Conservation (phyloP, 2,329 filamentous ascomycete species). For the Monosporascus sp. region DNA sequence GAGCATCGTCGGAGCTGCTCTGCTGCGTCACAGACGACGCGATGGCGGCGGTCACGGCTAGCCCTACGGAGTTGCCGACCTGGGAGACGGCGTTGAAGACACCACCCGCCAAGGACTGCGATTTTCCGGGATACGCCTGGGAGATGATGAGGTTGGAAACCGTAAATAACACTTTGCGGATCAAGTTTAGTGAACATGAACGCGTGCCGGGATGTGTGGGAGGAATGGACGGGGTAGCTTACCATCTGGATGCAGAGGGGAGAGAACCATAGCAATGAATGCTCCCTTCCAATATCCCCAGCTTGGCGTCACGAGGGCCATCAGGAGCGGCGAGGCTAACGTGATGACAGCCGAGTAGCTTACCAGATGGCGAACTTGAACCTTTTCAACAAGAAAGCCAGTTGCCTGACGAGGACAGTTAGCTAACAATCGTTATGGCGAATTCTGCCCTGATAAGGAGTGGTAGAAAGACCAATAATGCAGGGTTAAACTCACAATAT, state of each 20-base stretch:
- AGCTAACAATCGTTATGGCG: neutral
- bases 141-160: slow-evolving; percentile 50
- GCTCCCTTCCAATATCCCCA: slow-evolving; percentile 13
- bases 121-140: slow-evolving; percentile 49
- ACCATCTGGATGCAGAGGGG: neutral
- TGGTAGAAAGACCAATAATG: slow-evolving; percentile 32
- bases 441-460: too few relatives aligned
- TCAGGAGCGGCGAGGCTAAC: slow-evolving; percentile 32
- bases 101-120: slow-evolving; percentile 54
- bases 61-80: slow-evolving; percentile 36
- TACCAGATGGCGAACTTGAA: neutral
- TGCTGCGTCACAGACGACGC: neutral
- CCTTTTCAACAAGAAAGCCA: neutral
- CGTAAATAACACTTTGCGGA: slow-evolving; percentile 47
- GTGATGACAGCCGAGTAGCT: slow-evolving; percentile 1
- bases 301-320: slow-evolving; percentile 5
- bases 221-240: neutral
- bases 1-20: neutral
- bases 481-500: slow-evolving; percentile 33
- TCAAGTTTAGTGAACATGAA: neutral
- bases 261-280: slow-evolving; percentile 33
- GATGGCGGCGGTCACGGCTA: slow-evolving; percentile 3
- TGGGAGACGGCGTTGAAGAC: slow-evolving; percentile 57
- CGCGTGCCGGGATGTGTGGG: neutral
- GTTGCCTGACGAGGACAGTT: neutral